Percentiles rank a stretch among this genome's conserved stretches.
phyloP scores from a whole-genome alignment of 2,329 filamentous ascomycete species.

The Fusarium algeriense region DNA sequence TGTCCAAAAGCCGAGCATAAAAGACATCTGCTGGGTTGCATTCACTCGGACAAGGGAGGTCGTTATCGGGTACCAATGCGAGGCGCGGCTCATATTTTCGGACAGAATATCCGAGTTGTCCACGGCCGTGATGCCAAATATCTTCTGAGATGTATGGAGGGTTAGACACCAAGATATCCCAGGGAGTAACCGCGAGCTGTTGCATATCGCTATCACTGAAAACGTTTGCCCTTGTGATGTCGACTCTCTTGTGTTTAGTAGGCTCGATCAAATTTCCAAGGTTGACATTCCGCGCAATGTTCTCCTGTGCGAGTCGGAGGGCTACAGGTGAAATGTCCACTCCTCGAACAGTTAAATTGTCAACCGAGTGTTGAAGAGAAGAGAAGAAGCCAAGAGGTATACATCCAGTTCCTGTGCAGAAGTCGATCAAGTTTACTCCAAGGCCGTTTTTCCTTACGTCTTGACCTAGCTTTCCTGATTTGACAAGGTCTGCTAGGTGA shows the following conservation, averaged over 20 bases:
- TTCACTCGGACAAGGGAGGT: conserved; percentile 46
- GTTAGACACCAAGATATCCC: conserved; percentile 84
- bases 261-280: conserved; percentile 42
- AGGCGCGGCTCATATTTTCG: conserved; percentile 83
- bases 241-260: conserved; percentile 48
- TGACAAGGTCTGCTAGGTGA: conserved; percentile 64
- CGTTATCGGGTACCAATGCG: conserved; percentile 74
- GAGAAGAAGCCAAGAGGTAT: conserved; percentile 83
- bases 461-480: conserved; percentile 30
- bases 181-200: conserved; percentile 44
- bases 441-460: conserved; percentile 9
- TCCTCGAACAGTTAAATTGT: conserved; percentile 68
- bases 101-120: conserved; percentile 76
- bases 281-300: conserved; percentile 66
- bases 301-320: conserved; percentile 73
- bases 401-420: conserved; percentile 93
- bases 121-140: conserved; percentile 54
- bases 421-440: conserved; percentile 76
- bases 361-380: conserved; percentile 62
- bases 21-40: conserved; percentile 67
- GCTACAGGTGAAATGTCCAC: conserved; percentile 79
- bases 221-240: conserved; percentile 63
- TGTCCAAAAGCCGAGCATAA: conserved; percentile 72
- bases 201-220: conserved; percentile 58
- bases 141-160: conserved; percentile 86